These are phyloP conservation scores for Hortaea werneckii DNA, from an alignment of 2,329 filamentous ascomycete species.

Conservation along the genomic window DNA sequence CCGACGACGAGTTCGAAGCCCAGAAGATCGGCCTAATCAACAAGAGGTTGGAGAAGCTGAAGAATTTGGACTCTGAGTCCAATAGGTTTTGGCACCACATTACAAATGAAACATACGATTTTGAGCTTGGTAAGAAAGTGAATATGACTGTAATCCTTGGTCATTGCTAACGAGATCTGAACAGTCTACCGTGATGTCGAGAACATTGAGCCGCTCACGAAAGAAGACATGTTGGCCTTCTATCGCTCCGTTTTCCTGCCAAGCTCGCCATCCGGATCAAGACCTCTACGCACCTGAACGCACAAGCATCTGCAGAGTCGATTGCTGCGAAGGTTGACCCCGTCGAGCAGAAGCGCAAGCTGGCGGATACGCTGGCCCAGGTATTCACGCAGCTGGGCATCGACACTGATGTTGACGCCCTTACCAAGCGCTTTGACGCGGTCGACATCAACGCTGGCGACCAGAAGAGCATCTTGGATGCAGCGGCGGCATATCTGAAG, in stretches of 20 bases:
- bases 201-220: constrained; percentile 62
- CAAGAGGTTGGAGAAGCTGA: constrained; percentile 79
- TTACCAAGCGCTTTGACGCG: constrained; percentile 36
- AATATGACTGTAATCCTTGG: background rate
- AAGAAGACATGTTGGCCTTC: constrained; percentile 70
- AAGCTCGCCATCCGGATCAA: constrained; percentile 67
- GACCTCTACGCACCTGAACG: constrained; percentile 70
- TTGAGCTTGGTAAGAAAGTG: constrained; percentile 59
- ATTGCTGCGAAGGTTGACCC: constrained; percentile 25
- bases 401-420: constrained; percentile 29
- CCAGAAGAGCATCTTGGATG: constrained; percentile 28
- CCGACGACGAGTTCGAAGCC: constrained; percentile 71
- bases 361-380: constrained; percentile 34
- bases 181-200: constrained; percentile 66
- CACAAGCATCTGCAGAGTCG: constrained; percentile 46
- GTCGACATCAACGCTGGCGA: constrained; percentile 35
- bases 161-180: constrained; percentile 1
- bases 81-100: constrained; percentile 78
- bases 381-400: constrained; percentile 41
- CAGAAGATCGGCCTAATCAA: constrained; percentile 85
- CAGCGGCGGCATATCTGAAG: constrained; percentile 30
- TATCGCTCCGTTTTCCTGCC: constrained; percentile 68
- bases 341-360: constrained; percentile 34
- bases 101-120: constrained; percentile 77
- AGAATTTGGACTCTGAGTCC: constrained; percentile 82